Percentiles rank a stretch among this genome's conserved stretches.
Evolutionary conservation across 2,329 filamentous ascomycete species (phyloP).

Genomic region (Botrytis porri): DNA sequence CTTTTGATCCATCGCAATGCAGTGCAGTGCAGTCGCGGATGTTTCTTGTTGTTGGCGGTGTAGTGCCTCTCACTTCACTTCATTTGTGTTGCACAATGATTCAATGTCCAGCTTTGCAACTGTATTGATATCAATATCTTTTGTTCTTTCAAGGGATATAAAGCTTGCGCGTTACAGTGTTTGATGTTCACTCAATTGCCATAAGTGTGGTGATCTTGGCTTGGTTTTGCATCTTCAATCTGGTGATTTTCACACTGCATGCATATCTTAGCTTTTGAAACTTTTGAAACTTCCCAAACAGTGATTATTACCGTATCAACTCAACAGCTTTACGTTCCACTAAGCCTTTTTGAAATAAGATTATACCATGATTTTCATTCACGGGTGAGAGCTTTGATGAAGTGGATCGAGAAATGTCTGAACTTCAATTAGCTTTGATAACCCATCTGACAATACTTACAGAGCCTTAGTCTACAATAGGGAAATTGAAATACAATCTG

Average conservation of each 20-base stretch:
- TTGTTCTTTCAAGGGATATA: background rate
- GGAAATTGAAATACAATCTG: background rate
- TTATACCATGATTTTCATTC: background rate
- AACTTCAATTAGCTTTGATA: background rate
- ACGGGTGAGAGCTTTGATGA: background rate
- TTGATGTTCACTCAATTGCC: background rate
- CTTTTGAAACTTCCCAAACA: background rate
- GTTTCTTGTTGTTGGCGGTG: background rate
- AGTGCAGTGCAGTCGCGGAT: background rate
- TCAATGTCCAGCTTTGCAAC: background rate
- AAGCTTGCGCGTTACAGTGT: background rate
- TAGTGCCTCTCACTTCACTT: background rate
- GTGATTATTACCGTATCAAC: background rate
- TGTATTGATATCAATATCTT: background rate
- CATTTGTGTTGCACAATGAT: background rate
- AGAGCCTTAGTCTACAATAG: background rate
- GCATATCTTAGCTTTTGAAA: background rate
- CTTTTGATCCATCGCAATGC: background rate
- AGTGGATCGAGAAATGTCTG: background rate
- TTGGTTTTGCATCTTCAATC: background rate
- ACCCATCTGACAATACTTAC: background rate
- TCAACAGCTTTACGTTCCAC: background rate
- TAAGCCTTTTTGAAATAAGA: background rate
- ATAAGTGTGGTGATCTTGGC: background rate
- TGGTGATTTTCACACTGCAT: background rate